phyloP scores from a whole-genome alignment of 1,284 basidiomycete species.

The Melampsora americana region DNA sequence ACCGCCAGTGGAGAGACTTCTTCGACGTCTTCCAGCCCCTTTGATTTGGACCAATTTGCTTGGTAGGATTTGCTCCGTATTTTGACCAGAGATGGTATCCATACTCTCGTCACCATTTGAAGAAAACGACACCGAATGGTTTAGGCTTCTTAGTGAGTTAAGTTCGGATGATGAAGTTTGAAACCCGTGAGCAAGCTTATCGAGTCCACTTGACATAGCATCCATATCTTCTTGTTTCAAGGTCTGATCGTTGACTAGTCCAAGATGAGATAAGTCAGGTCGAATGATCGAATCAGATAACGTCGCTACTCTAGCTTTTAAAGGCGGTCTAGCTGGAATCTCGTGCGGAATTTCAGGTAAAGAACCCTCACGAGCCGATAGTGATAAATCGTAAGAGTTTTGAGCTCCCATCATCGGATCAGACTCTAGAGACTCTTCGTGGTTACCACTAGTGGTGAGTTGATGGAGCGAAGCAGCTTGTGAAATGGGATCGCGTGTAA shows the following conservation, averaged over 20 bases:
- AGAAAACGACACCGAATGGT: neutral
- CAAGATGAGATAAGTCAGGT: neutral
- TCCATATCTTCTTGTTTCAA: slow-evolving; percentile 16
- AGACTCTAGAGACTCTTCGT: slow-evolving; percentile 25
- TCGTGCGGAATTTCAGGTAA: slow-evolving; percentile 10
- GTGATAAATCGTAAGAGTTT: neutral
- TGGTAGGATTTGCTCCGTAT: neutral
- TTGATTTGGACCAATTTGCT: slow-evolving; percentile 41
- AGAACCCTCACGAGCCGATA: neutral
- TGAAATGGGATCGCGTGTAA: slow-evolving; percentile 19
- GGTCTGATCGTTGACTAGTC: neutral
- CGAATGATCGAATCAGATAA: slow-evolving; percentile 8
- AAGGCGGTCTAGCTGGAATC: slow-evolving; percentile 32
- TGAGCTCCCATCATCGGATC: slow-evolving; percentile 12
- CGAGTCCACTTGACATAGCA: slow-evolving; percentile 38
- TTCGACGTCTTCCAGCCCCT: slow-evolving; percentile 36
- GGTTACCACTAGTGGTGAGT: slow-evolving; percentile 24
- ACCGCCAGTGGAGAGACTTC: slow-evolving; percentile 39
- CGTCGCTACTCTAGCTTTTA: slow-evolving; percentile 21
- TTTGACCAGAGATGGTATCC: neutral
- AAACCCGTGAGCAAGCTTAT: slow-evolving; percentile 39
- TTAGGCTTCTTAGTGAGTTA: too few relatives aligned
- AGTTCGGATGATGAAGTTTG: slow-evolving; percentile 15
- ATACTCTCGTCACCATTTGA: neutral
- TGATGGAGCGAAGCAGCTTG: slow-evolving; percentile 37